Conservation (phyloP, 805 yeast species). For the Suhomyces kilbournensis region DNA sequence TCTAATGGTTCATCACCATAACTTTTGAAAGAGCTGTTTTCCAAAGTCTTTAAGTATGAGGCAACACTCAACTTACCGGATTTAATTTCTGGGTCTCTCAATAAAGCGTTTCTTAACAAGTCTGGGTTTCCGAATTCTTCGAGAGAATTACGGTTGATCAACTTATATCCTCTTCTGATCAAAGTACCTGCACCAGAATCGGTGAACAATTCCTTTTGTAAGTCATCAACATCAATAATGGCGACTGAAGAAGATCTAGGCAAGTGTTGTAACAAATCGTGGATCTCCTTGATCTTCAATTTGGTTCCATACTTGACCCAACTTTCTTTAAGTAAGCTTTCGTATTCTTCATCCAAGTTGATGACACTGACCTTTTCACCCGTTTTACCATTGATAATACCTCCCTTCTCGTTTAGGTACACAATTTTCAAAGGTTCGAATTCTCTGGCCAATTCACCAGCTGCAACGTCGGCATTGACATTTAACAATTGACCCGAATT, state of each 20-base stretch:
- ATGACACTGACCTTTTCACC: slow-evolving; percentile 87
- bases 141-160: slow-evolving; percentile 66
- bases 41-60: slow-evolving; percentile 72
- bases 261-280: slow-evolving; percentile 86
- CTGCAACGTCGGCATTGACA: slow-evolving; percentile 98
- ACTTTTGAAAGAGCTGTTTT: slow-evolving; percentile 59
- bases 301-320: slow-evolving; percentile 99
- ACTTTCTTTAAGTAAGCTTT: slow-evolving; percentile 80
- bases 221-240: slow-evolving; percentile 88
- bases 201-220: slow-evolving; percentile 95
- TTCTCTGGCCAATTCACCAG: slow-evolving; percentile 95
- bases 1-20: slow-evolving; percentile 96
- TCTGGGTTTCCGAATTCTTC: slow-evolving; percentile 73
- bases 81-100: slow-evolving; percentile 71
- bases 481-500: slow-evolving; percentile 94
- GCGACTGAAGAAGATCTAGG: slow-evolving; percentile 98
- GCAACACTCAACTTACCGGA: slow-evolving; percentile 75
- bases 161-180: slow-evolving; percentile 94
- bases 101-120: slow-evolving; percentile 69
- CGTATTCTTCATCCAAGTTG: slow-evolving; percentile 95
- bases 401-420: slow-evolving; percentile 96
- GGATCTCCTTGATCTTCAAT: slow-evolving; percentile 93
- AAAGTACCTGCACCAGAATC: slow-evolving; percentile 99
- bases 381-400: slow-evolving; percentile 87
- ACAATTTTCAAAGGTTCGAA: slow-evolving; percentile 97